These are phyloP conservation scores for Trametes punicea DNA, from an alignment of 768 basidiomycete genomes.

Conservation along the genomic window DNA sequence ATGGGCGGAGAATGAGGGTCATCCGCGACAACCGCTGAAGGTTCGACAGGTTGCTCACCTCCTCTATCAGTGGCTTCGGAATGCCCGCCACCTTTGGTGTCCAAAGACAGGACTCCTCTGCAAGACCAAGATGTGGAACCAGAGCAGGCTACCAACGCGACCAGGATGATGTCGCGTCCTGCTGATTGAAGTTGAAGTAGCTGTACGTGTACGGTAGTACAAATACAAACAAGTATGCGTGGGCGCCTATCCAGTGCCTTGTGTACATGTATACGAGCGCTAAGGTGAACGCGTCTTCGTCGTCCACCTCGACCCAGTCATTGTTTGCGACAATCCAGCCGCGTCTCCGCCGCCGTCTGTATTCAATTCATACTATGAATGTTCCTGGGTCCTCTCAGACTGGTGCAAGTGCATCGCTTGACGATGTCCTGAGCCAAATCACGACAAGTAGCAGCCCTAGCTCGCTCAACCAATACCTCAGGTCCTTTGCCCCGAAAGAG, in stretches of 20 bases:
- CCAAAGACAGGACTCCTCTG: too few relatives aligned
- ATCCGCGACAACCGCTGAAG: too few relatives aligned
- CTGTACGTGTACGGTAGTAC: neutral
- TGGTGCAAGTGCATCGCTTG: slow-evolving; percentile 1
- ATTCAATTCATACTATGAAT: neutral
- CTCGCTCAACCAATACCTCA: slow-evolving; percentile 14
- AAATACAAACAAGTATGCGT: neutral
- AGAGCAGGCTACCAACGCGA: too few relatives aligned
- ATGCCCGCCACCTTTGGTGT: too few relatives aligned
- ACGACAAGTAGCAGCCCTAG: slow-evolving; percentile 2
- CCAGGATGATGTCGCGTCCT: too few relatives aligned
- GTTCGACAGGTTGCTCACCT: too few relatives aligned
- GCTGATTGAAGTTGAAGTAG: too few relatives aligned
- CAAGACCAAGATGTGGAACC: too few relatives aligned
- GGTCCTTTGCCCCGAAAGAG: slow-evolving; percentile 49
- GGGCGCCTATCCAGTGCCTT: slow-evolving; percentile 5
- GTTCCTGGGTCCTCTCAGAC: slow-evolving; percentile 7
- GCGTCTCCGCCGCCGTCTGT: neutral
- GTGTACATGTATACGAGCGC: slow-evolving; percentile 2
- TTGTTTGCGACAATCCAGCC: neutral
- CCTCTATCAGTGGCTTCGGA: too few relatives aligned
- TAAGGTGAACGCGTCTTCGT: slow-evolving; percentile 1
- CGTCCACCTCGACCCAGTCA: slow-evolving; percentile 5
- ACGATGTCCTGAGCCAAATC: slow-evolving; percentile 11
- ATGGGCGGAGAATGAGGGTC: too few relatives aligned